Base-by-base conservation (phyloP, 2,329 filamentous ascomycete genomes). In the Neopestalotiopsis rosae region DNA sequence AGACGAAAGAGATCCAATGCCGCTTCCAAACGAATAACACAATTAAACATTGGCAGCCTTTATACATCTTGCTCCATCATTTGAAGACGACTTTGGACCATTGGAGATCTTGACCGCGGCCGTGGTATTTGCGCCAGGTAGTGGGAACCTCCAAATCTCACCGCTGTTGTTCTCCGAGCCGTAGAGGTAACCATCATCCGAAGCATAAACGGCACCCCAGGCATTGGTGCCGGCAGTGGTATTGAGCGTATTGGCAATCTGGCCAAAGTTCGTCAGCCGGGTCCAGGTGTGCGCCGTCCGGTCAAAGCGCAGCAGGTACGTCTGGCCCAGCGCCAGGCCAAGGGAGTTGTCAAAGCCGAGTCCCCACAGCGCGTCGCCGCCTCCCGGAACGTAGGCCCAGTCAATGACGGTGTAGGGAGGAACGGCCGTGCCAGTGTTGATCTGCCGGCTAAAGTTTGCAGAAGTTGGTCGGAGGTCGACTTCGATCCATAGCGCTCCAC, bases 131-230 rank as follows among this genome's bases (percentile, higher is more conserved):
- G 45, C 14, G 6, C 17, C 17, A 0, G 45, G 45, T 9, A 52
- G 7, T 3, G 45, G 57, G 20, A 63, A 63, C 10, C 20, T 42
- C 61, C 61, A 63, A 40, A 63, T 63, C 30, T 63, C 61, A 63
- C 38, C 61, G 42, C 61, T 63, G 20, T 42, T 38, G 38, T 63
- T 38, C 17, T 63, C 61, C 20, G 61, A 63, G 32, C 32, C 32
- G 42, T 17, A 40, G 61, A 63, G 30, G 24, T 17, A 38, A 3
- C 38, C 61, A 28, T 63, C 61, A 13, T 38, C 20, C 32, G 32
- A 42, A 14, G 32, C 61, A 28, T 63, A 61, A 10, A 61, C 32
- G 0, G 57, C 57, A 4, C 57, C 57, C 57, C 57, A 52, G n/a
- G 45, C 45, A 10, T 52, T 52, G 1, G 24, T 28, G 24, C 24